These are phyloP conservation scores for Moesziomyces aphidis DNA, from an alignment of 1,284 basidiomycete genomes.

Conservation along the genomic window DNA sequence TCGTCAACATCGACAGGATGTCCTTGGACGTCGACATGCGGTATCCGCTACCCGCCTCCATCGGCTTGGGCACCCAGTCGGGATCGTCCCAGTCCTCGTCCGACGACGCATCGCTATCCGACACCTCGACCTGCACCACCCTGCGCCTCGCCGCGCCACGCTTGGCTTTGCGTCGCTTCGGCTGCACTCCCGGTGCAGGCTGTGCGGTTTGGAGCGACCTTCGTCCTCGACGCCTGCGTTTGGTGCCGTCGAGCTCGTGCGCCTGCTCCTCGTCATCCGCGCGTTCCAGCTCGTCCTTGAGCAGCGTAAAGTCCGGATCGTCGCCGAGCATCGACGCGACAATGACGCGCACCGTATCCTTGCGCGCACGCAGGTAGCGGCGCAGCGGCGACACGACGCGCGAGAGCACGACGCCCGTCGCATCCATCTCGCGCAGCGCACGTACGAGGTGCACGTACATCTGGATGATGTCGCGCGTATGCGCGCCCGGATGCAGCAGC, in stretches of 20 bases:
- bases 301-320: constrained; percentile 57
- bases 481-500: constrained; percentile 93
- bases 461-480: constrained; percentile 88
- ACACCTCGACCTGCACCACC: constrained; percentile 9
- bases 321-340: constrained; percentile 64
- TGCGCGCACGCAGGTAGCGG: constrained; percentile 55
- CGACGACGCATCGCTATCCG: constrained; percentile 41
- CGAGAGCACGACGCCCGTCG: constrained; percentile 84
- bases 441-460: constrained; percentile 96
- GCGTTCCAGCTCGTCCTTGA: constrained; percentile 58
- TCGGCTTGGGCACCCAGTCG: constrained; percentile 56
- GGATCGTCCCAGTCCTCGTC: constrained; percentile 51
- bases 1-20: constrained; percentile 63
- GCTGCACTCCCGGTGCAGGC: background rate
- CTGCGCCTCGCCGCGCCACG: background rate
- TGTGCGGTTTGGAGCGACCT: constrained; percentile 15
- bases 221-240: constrained; percentile 20
- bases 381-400: constrained; percentile 61
- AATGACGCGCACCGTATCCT: constrained; percentile 62
- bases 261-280: constrained; percentile 42
- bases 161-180: background rate
- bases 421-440: constrained; percentile 88
- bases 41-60: constrained; percentile 57
- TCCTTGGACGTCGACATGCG: constrained; percentile 59
- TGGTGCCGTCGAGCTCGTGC: constrained; percentile 17